These are phyloP conservation scores for Coemansia guatemalensis DNA, from an alignment of 192 early-diverging fungal species.

Conservation along the genomic window DNA sequence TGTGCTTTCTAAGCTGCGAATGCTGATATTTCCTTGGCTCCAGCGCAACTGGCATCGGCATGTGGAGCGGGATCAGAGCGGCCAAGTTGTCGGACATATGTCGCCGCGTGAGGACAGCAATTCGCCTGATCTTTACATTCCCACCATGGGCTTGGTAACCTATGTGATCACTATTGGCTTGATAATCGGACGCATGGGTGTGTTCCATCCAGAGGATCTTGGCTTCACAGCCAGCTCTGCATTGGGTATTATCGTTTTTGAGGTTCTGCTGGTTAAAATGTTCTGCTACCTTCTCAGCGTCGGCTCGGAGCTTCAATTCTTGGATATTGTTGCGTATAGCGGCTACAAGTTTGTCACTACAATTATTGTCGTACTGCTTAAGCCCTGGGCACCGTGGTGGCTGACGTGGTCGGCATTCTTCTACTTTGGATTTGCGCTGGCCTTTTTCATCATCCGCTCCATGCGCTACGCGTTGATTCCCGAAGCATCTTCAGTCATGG, in stretches of 20 bases:
- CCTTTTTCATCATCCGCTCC: conserved; percentile 86
- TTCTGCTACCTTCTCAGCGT: conserved; percentile 89
- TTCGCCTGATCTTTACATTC: conserved; percentile 96
- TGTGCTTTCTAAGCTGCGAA: conserved; percentile 81
- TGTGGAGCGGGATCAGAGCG: conserved; percentile 71
- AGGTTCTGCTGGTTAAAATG: conserved; percentile 81
- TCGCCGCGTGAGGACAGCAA: conserved; percentile 91
- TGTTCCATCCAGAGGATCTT: conserved; percentile 86
- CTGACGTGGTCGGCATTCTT: conserved; percentile 67
- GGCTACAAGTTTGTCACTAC: conserved; percentile 95
- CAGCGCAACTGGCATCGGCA: conserved; percentile 83
- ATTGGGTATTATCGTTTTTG: conserved; percentile 72
- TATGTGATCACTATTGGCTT: conserved; percentile 82
- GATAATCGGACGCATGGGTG: conserved; percentile 59
- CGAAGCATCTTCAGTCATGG: conserved; percentile 61
- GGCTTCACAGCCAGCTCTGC: conserved; percentile 84
- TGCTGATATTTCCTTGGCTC: conserved; percentile 90
- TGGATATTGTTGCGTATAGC: conserved; percentile 86
- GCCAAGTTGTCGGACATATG: conserved; percentile 74
- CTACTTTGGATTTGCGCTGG: conserved; percentile 74
- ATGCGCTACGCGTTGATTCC: conserved; percentile 74
- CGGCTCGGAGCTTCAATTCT: conserved; percentile 72
- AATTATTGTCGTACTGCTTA: conserved; percentile 56
- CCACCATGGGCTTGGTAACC: conserved; percentile 90
- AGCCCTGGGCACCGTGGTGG: conserved; percentile 56